phyloP scores from a whole-genome alignment of 2,329 filamentous ascomycete genomes.

The Colletotrichum sublineola region DNA sequence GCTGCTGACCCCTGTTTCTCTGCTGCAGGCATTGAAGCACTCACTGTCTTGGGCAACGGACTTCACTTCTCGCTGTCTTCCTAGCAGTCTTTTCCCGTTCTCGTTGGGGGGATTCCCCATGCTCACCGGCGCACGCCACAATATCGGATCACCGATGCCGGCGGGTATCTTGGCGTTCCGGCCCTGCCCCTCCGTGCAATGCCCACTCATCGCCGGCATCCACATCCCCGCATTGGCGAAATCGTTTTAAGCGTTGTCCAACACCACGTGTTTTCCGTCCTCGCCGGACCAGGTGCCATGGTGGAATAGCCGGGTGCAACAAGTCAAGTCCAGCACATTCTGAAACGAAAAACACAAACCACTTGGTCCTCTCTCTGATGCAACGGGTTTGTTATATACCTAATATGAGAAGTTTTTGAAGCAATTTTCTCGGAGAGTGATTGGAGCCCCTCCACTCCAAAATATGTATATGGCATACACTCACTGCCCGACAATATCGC shows the following conservation, averaged over 20 bases:
- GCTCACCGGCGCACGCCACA: slow-evolving; percentile 6
- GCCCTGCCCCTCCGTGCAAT: slow-evolving; percentile 12
- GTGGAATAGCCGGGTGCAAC: neutral
- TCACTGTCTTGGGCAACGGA: neutral
- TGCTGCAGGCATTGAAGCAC: neutral
- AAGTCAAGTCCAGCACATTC: neutral
- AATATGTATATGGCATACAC: neutral
- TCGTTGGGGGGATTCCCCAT: neutral
- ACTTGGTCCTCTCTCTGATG: neutral
- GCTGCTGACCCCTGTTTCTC: neutral
- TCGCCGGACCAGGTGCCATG: neutral
- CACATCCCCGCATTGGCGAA: slow-evolving; percentile 8
- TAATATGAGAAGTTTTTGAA: neutral
- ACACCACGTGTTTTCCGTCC: neutral
- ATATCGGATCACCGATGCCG: slow-evolving; percentile 17
- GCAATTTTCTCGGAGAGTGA: neutral
- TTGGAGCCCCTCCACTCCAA: neutral
- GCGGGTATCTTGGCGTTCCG: slow-evolving; percentile 29
- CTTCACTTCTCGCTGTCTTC: neutral
- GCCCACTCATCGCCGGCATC: slow-evolving; percentile 24
- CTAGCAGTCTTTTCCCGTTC: too few species aligned
- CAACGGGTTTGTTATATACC: neutral
- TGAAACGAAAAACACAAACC: neutral
- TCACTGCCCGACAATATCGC: neutral
- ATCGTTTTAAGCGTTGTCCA: neutral